Base-by-base conservation (phyloP, 2,329 filamentous ascomycete genomes). In the Penicillium glabrum region DNA sequence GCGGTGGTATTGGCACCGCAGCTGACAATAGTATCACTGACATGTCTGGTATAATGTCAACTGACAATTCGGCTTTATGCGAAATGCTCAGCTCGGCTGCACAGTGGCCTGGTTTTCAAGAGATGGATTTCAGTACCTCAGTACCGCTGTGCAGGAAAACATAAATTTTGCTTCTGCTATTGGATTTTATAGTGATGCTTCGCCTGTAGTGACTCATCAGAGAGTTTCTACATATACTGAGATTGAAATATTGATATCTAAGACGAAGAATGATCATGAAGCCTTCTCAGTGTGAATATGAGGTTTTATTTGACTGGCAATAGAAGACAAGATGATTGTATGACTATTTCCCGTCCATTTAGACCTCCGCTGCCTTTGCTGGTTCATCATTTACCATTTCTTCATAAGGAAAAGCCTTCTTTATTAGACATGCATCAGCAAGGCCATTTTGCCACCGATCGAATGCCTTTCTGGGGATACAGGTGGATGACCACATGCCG, bases 381-480 rank as follows among this genome's bases (percentile, higher is more conserved):
- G 33, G 33, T 46, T 4, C 23, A 23, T 47, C 24, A 19, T 53
- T 10, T 4, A 53, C 33, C 1, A 48, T 8, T 5, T 47, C 26
- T 2, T 37, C 45, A 23, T 54, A 54, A 1, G 14, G 14, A 6
- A 54, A 10, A 2, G 44, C 26, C 9, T 41, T 41, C 21, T 41
- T 44, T 14, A 54, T 13, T 3, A 54, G 46, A 6, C 46, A 26
- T 2, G 52, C 52, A 19, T 47, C 46, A 23, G 13, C 10, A n/a
- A 56, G 54, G 3, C 54, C 54, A 5, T 45, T 11, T 16, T 56
- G 54, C 54, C 54, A 56, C 19, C 54, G 48, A 11, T 56, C 35
- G 14, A 26, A 56, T 19, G 21, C 43, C 3, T 27, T 24, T n/a
- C 19, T 21, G 5, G 48, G 54, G 3, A 56, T 23, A 44, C 23